Conservation (phyloP, 179 eudicot genomes). For the Actinidia chinensis region DNA sequence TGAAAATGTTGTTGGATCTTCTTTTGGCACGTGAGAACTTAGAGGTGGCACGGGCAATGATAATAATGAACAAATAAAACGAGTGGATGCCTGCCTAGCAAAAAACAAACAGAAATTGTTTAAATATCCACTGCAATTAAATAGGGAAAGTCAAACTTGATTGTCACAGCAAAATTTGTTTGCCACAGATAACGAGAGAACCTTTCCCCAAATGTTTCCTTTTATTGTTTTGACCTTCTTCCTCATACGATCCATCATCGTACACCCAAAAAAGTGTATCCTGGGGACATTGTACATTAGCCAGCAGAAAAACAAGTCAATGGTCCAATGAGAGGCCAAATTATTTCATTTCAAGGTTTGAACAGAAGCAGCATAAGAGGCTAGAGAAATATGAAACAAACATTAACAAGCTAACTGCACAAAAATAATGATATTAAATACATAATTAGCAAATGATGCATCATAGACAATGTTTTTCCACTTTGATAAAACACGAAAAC, state of each 20-base stretch:
- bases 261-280: constrained; percentile 98
- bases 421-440: no score
- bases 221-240: constrained; percentile 95
- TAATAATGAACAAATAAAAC: constrained; percentile 69
- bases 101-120: constrained; percentile 2
- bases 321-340: no score
- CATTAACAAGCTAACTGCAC: no score
- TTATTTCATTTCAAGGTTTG: no score
- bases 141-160: not conserved
- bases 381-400: no score
- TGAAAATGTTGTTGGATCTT: constrained; percentile 64
- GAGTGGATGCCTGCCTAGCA: constrained; percentile 69
- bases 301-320: constrained; percentile 50
- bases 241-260: constrained; percentile 97
- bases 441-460: no score
- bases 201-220: constrained; percentile 98
- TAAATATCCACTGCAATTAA: not conserved
- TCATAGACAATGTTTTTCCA: no score
- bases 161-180: not conserved
- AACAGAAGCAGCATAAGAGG: no score
- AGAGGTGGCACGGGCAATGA: constrained; percentile 88
- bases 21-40: constrained; percentile 56
- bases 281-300: constrained; percentile 93
- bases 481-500: no score
- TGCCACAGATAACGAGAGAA: constrained; percentile 20